Base-by-base conservation (phyloP, 2,329 filamentous ascomycete genomes). In the Aureobasidium sp. region DNA sequence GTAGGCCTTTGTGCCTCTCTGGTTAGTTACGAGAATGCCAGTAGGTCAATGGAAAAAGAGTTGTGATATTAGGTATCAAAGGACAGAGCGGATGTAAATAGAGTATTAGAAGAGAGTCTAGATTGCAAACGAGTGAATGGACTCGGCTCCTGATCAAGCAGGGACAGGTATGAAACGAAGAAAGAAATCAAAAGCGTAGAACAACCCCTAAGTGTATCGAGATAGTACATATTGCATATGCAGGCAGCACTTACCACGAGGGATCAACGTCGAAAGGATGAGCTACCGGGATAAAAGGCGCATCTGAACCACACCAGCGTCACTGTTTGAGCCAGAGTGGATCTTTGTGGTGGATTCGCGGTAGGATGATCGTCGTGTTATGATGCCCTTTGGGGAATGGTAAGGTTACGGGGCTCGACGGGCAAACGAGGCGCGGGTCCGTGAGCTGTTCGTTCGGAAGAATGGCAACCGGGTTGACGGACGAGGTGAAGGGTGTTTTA, bases 221-320 rank as follows among this genome's bases (percentile, higher is more conserved):
- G 6, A 6, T 16, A 10, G 22, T 48, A 35, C 44, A 48, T 48
- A 48, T 48, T 27, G 44, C 44, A 47, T 47, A 37, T 37, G 44
- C 44, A 48, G 44, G 44, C 30, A 48, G 17, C 32, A 48, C 30
- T 14, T 48, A 37, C 45, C 45, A 49, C 34, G 45, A 38, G 45
- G 44, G 44, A 48, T 37, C 29, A 32, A 29, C 29, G 3, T 29
- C 27, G 2, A n/a, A 29, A 29, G 27, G 27, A 29, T 29, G 6
- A 29, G 12, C 27, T 38, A 29, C n/a, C 34, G 45, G 44, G 21
- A 35, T 48, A 17, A 21, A 48, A 21, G 44, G 44, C 30, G 32
- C 16, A n/a, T 21, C n/a, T 7, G 45, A 39, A 24, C 45, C 45
- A 49, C 34, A 34, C 24, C 34, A 49, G 45, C 10, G 34, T 29